Percentiles rank a stretch among this genome's conserved stretches.
These are phyloP conservation scores for Porpolomopsis calyptriformis DNA, from an alignment of 768 basidiomycete species.

Conservation along the genomic window DNA sequence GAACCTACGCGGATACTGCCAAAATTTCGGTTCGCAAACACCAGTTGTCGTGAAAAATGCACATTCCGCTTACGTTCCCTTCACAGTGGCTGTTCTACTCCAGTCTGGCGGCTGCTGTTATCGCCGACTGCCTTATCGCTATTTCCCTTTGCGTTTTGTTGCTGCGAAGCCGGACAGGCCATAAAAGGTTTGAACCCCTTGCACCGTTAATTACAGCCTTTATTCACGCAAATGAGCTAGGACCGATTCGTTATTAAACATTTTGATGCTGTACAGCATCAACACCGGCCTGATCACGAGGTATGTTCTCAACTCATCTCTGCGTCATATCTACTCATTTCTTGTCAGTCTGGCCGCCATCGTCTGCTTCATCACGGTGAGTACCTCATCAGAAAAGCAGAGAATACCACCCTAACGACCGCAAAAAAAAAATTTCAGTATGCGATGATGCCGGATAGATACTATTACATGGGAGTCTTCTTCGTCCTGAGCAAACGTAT, in stretches of 20 bases:
- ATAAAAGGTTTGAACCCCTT: constrained; percentile 19
- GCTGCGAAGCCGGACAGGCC: constrained; percentile 28
- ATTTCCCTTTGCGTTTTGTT: constrained; percentile 31
- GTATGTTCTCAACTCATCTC: constrained; percentile 17
- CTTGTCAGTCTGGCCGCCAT: constrained; percentile 10
- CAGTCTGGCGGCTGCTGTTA: constrained; percentile 26
- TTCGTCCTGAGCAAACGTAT: constrained; percentile 36
- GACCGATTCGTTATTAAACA: constrained; percentile 33
- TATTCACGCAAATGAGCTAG: too few species aligned
- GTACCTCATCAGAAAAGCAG: too few species aligned
- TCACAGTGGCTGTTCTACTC: constrained; percentile 20
- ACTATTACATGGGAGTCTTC: constrained; percentile 37
- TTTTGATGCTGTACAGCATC: constrained; percentile 39
- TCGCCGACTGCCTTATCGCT: constrained; percentile 37
- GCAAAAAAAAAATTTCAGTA: too few species aligned
- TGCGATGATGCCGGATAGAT: constrained; percentile 32
- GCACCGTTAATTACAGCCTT: too few species aligned
- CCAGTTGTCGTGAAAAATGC: too few species aligned
- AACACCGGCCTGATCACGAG: constrained; percentile 33
- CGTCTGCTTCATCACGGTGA: constrained; percentile 23
- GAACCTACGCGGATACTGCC: not conserved
- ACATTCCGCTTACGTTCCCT: too few species aligned
- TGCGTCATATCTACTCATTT: not conserved
- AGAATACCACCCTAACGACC: too few species aligned
- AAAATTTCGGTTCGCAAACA: too few species aligned